Conservation (phyloP, 2,329 filamentous ascomycete species). For the Apiospora hydei region DNA sequence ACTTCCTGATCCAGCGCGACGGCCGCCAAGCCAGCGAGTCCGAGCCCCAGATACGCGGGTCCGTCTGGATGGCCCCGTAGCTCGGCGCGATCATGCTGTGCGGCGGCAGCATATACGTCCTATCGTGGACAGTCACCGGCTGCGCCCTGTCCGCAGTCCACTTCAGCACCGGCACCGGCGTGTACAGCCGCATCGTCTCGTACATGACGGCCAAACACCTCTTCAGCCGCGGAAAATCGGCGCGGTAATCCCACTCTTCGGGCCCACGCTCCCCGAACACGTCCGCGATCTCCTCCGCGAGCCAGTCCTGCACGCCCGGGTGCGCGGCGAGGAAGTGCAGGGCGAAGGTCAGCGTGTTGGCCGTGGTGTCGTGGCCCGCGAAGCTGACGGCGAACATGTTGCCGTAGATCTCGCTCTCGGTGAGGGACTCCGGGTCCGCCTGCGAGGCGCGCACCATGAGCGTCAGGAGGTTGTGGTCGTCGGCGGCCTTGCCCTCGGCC, state of each 20-base stretch:
- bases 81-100: constrained; percentile 34
- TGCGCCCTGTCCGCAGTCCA: constrained; percentile 31
- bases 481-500: neutral
- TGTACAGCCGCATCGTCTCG: constrained; percentile 52
- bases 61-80: constrained; percentile 35
- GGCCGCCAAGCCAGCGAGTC: constrained; percentile 37
- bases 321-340: constrained; percentile 52
- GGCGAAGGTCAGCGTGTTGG: constrained; percentile 51
- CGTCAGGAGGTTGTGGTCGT: constrained; percentile 28
- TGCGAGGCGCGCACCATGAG: constrained; percentile 35
- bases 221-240: constrained; percentile 48
- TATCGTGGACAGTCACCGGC: constrained; percentile 31
- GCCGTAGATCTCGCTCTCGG: constrained; percentile 53
- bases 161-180: constrained; percentile 41
- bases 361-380: constrained; percentile 60
- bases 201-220: constrained; percentile 50
- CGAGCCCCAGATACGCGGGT: constrained; percentile 36
- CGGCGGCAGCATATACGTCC: constrained; percentile 32
- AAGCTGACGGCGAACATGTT: constrained; percentile 58
- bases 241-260: constrained; percentile 48
- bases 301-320: constrained; percentile 54
- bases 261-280: constrained; percentile 39
- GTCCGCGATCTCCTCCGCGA: constrained; percentile 47
- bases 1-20: constrained; percentile 34
- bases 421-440: constrained; percentile 38